Percentiles rank a stretch among this genome's conserved stretches.
phyloP scores from a whole-genome alignment of 2,329 filamentous ascomycete genomes.

The Podosphaera xanthii region DNA sequence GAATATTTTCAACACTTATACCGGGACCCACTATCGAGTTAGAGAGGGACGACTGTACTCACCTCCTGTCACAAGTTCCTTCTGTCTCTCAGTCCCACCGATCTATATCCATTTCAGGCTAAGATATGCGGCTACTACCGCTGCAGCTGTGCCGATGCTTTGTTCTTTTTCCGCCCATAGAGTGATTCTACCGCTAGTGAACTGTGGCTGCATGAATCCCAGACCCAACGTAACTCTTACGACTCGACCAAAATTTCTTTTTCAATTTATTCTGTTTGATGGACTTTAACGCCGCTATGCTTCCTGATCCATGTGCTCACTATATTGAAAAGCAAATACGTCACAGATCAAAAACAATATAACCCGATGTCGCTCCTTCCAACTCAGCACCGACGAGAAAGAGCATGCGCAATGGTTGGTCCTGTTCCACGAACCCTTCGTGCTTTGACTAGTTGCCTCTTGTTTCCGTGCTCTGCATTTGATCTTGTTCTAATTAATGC shows the following conservation, averaged over 20 bases:
- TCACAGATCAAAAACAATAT: neutral
- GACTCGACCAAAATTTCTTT: neutral
- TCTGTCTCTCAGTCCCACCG: neutral
- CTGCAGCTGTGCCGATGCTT: neutral
- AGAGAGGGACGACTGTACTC: too few species aligned
- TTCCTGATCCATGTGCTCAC: neutral
- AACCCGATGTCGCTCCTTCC: neutral
- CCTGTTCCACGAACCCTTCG: neutral
- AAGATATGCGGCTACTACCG: neutral
- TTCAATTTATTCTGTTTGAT: neutral
- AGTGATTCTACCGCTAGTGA: too few species aligned
- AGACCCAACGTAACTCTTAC: neutral
- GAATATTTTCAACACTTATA: too few species aligned
- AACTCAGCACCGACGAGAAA: neutral
- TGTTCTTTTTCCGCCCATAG: neutral
- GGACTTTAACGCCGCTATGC: neutral
- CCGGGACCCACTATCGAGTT: too few species aligned
- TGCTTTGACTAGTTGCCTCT: neutral
- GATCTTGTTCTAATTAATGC: neutral
- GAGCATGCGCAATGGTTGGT: neutral
- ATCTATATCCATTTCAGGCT: neutral
- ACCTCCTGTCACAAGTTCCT: neutral
- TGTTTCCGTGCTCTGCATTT: neutral
- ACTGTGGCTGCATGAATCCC: neutral
- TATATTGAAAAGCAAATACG: neutral